Evolutionary conservation across 495 filamentous ascomycete genomes (phyloP), one percentile per base, ranked within the genome.

Genomic region (Acidiella bohemica): DNA sequence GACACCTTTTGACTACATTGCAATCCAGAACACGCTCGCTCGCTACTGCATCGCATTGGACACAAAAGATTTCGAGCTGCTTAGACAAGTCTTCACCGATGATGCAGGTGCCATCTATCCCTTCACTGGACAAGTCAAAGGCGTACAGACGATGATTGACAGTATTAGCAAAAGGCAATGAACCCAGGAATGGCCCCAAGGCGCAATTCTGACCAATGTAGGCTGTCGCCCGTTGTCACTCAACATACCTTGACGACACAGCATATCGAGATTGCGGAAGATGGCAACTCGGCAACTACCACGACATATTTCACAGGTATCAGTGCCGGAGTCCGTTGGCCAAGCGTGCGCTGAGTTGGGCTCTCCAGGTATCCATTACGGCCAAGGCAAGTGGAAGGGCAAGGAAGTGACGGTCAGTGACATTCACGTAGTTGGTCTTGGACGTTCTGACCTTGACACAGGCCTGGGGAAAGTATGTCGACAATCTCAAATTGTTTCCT

Each of bases 191-290:
- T n/a, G n/a, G n/a, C n/a, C n/a, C n/a, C n/a, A n/a, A n/a, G n/a
- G n/a, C n/a, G n/a, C n/a, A n/a, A n/a, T n/a, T n/a, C n/a, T n/a
- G n/a, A n/a, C n/a, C n/a, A n/a, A n/a, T 23, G 13, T 23, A 58
- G 55, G 3, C 54, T 59, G 18, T 41, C 42, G 2, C 51, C 45
- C 14, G 41, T 59, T 3, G 34, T 21, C 5, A 46, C 53, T 11
- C 56, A 59, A 20, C 53, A 59, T 35, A 28, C 39, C 8, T 44
- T 59, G 8, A 59, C 56, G 0, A 57, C 56, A 9, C 53, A 57
- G 31, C 43, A 36, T 16, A 57, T 57, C 27, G 30, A 7, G 10
- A 38, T 59, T 23, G 16, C 29, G 13, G 26, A 4, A 0, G 53
- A 51, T 22, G 34, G 37, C 27, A 48, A 49, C 21, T 24, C 46